Evolutionary conservation across 345 rosid genomes (phyloP), one percentile per base, ranked within the genome.

Genomic region (Physaria fendleri): DNA sequence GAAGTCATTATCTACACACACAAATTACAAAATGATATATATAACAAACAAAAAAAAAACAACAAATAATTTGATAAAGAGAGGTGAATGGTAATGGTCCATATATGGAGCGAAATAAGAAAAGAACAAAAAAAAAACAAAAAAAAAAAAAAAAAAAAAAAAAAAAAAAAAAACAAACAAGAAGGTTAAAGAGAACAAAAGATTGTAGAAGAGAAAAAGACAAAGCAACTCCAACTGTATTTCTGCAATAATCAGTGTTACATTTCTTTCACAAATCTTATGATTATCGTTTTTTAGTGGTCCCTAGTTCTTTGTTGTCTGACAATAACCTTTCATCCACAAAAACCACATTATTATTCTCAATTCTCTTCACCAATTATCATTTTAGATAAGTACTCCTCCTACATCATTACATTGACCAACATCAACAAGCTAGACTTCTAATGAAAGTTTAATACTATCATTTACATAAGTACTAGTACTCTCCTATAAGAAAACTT

Each of bases 241-340:
- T 15, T 66, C 16, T 34, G 62, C 51, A 65, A 66, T n/a, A 57
- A 57, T 15, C 29, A 57, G 37, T 58, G 71, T 48, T 39, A 65
- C 70, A 65, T 65, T 45, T 65, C 70, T 65, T 65, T 65, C 70
- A 55, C 62, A 65, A 55, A 65, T 66, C 43, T 57, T 28, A 48
- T 66, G 71, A 57, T 48, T 57, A 57, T 59, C 58, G 43, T 25
- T 37, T 9, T 48, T 45, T 45, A 33, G 49, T 58, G 71, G 65
- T 66, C 71, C 71, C 64, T 65, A 2, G n/a, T 6, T 25, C 28
- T 28, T 46, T 53, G 61, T 33, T 42, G 60, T 4, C 35, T 64
- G 61, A 64, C 44, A 64, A 14, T 33, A 64, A 42, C 68, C 34
- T 40, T 50, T 0, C 50, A 18, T 39, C 67, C 59, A 38, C n/a